A percentile compares a stretch with the other conserved stretches of the same genome.
Evolutionary conservation across 2,329 filamentous ascomycete genomes (phyloP).

Genomic region (Diaporthe citrichinensis): DNA sequence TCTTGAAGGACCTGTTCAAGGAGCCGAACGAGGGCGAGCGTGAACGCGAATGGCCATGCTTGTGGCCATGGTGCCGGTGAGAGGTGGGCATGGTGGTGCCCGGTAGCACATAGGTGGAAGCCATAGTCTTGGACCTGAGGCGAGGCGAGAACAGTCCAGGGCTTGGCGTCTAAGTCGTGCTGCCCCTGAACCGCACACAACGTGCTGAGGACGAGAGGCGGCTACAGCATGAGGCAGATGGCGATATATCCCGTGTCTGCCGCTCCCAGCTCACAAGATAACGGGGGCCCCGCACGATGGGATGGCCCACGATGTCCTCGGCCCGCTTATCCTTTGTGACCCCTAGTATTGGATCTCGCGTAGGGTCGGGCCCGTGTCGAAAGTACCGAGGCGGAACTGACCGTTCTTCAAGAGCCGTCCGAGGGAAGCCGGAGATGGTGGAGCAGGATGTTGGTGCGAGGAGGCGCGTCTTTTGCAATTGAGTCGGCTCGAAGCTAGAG

Average conservation of each 20-base stretch:
- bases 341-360: constrained; percentile 36
- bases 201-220: neutral
- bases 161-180: constrained; percentile 17
- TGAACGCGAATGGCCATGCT: constrained; percentile 55
- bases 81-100: constrained; percentile 64
- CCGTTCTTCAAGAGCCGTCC: neutral
- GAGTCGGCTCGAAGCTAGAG: constrained; percentile 1
- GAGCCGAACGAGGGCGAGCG: constrained; percentile 57
- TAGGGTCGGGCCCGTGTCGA: constrained; percentile 19
- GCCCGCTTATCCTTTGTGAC: constrained; percentile 22
- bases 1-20: constrained; percentile 52
- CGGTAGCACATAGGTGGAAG: constrained; percentile 68
- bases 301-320: constrained; percentile 35
- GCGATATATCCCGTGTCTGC: constrained; percentile 1
- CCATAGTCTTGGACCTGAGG: constrained; percentile 53
- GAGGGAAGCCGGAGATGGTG: neutral
- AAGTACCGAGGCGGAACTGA: neutral
- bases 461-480: constrained; percentile 30
- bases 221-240: constrained; percentile 39
- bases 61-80: constrained; percentile 55
- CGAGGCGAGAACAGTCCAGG: constrained; percentile 11
- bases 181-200: constrained; percentile 8
- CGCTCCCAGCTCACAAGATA: constrained; percentile 13
- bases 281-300: constrained; percentile 37
- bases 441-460: neutral